Base-by-base conservation (phyloP, 1,284 basidiomycete species). In the Anthracocystis panici-leucophaei region DNA sequence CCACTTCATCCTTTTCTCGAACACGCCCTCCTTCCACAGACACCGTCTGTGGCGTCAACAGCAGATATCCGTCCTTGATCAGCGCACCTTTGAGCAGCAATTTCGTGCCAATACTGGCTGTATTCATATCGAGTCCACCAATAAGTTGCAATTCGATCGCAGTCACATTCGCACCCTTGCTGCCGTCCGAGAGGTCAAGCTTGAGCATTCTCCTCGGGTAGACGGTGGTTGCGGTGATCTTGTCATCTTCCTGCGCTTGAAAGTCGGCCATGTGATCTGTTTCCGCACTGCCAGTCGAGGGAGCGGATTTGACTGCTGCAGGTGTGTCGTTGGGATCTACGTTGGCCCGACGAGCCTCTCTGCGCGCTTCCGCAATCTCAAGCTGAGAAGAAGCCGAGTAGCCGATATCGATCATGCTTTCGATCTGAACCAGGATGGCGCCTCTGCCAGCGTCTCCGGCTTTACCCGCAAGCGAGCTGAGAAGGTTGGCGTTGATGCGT, bases 131-230 rank as follows among this genome's bases (percentile, higher is more conserved):
- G 10, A 72, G 61, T 1, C 41, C 65, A 7, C 51, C 4, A 16
- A 76, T 48, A 7, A 65, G 45, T n/a, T 76, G 55, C 57, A 56
- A 12, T 29, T 76, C 74, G 41, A 76, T 60, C 25, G 62, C 74
- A 20, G 12, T 21, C 1, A 98, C 95, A 80, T 93, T 95, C 29
- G 97, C 94, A 0, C 93, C 92, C 0, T 92, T 93, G 76, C 97
- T 95, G 0, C 95, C 93, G 83, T 95, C 95, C 65, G 91, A 90
- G 78, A 99, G 87, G 3, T 92, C 92, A 12, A 90, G 92, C 21
- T 90, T 92, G 40, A 99, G 88, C 48, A 99, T 89, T 84, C 98
- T 98, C 87, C 98, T 97, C 2, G 96, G 97, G 70, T 97, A 88
- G 51, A 99, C 95, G 77, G 94, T 95, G 0, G 93, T 94, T 14